These are phyloP conservation scores for Clonostachys rosea DNA, from an alignment of 2,329 filamentous ascomycete species.

Conservation along the genomic window DNA sequence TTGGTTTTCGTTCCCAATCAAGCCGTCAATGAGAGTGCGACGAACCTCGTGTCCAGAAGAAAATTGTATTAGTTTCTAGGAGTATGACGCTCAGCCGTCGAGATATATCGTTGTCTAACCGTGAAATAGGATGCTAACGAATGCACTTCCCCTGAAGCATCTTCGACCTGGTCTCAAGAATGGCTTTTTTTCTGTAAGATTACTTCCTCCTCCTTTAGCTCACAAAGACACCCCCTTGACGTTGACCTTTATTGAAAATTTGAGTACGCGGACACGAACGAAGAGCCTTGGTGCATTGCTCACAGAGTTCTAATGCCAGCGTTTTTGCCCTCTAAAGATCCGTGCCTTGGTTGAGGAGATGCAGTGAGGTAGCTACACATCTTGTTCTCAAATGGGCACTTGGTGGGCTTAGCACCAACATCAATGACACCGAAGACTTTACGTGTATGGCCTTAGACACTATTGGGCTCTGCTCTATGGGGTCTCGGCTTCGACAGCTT, in stretches of 20 bases:
- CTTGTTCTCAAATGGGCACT: conserved; percentile 51
- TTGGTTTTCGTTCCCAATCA: conserved; percentile 42
- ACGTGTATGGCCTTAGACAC: conserved; percentile 58
- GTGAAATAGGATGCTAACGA: conserved; percentile 14
- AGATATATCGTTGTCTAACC: conserved; percentile 32
- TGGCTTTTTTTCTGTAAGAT: conserved; percentile 11
- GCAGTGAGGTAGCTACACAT: conserved; percentile 45
- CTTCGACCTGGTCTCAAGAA: conserved; percentile 43
- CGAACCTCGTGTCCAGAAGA: conserved; percentile 52
- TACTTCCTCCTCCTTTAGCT: neutral
- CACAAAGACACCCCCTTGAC: neutral
- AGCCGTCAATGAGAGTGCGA: conserved; percentile 51
- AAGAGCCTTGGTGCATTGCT: conserved; percentile 39
- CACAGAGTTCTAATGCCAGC: conserved; percentile 58
- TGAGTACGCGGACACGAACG: conserved; percentile 1
- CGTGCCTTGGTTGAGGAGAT: conserved; percentile 49
- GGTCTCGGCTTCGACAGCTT: conserved; percentile 59
- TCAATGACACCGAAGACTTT: conserved; percentile 53
- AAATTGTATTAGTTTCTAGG: conserved; percentile 28
- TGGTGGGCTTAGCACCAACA: conserved; percentile 27
- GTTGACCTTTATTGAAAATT: neutral
- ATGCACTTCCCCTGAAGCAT: conserved; percentile 36
- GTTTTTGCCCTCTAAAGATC: conserved; percentile 59
- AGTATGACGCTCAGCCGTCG: conserved; percentile 12
- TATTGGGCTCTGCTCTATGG: conserved; percentile 53